Evolutionary conservation across 2,329 filamentous ascomycete genomes (phyloP), one percentile per base, ranked within the genome.

Genomic region (Alternaria incomplexa): DNA sequence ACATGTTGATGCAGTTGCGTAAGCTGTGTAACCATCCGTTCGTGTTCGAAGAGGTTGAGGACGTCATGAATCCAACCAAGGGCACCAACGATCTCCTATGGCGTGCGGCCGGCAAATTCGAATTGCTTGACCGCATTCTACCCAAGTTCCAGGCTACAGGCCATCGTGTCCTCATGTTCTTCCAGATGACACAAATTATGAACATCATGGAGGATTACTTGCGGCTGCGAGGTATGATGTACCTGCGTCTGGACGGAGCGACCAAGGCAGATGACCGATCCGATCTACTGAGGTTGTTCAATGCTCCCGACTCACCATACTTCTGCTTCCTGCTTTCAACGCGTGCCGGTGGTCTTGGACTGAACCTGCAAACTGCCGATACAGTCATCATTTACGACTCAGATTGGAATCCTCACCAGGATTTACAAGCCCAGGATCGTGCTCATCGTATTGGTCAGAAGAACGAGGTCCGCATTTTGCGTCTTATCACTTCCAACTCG

Each of bases 171-270:
- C 86, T 99, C 79, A 98, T 99, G 92, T 99, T 99, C 87, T 99
- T 99, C 86, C 96, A 99, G 80, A 99, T 99, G 96, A 99, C 96
- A 5, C 94, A 97, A 65, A 99, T 99, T 78, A 99, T 99, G 96
- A 97, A 99, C 82, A 99, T 99, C 76, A 98, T 99, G 96, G 96
- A 99, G 74, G 96, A 99, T 79, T 99, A 97, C 79, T 82, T 99
- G 66, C 91, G 95, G 4, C 91, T 93, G 75, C 88, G 93, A 68
- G 91, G 90, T 50, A 86, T 97, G 70, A 87, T 91, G 75, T 99
- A 97, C 78, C 86, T 99, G 69, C 93, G 96, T 78, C 86, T 99
- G 63, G 96, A 99, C 76, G 96, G 96, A 84, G 96, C 93, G 1
- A 99, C 96, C 48, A 99, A 99, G 80, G 94, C 96, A 1, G 96